Conservation (phyloP, 2,329 filamentous ascomycete genomes). For the Trichoderma sp. region DNA sequence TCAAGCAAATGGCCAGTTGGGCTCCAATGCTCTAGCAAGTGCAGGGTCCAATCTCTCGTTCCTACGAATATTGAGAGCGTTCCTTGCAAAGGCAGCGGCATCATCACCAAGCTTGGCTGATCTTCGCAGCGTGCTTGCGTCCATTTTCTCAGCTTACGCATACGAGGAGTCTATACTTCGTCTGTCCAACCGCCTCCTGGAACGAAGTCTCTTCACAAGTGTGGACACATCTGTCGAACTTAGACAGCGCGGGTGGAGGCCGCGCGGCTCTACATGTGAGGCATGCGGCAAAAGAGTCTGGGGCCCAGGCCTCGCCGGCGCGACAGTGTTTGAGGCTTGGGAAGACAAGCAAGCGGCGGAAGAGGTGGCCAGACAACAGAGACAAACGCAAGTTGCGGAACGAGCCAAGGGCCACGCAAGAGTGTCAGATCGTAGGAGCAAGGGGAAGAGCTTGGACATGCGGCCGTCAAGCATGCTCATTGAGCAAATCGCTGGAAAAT, state of each 20-base stretch:
- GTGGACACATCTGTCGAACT: constrained; percentile 72
- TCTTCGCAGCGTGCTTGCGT: constrained; percentile 76
- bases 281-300: constrained; percentile 78
- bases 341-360: constrained; percentile 57
- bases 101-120: constrained; percentile 85
- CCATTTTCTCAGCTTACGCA: constrained; percentile 91
- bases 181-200: constrained; percentile 81
- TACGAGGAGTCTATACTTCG: constrained; percentile 89
- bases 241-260: constrained; percentile 84
- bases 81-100: constrained; percentile 76
- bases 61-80: constrained; percentile 81
- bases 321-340: constrained; percentile 78
- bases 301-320: constrained; percentile 76
- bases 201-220: constrained; percentile 82
- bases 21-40: constrained; percentile 36
- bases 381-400: constrained; percentile 37
- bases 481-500: constrained; percentile 29
- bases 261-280: constrained; percentile 82
- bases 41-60: constrained; percentile 68
- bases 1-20: constrained; percentile 34
- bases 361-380: constrained; percentile 43
- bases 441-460: constrained; percentile 44
- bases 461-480: constrained; percentile 42
- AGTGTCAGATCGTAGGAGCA: constrained; percentile 37
- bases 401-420: constrained; percentile 38